A percentile compares a stretch with the other conserved stretches of the same genome.
Evolutionary conservation across 177 flowering plant genomes (phyloP).

Genomic region (Vitis hybrid): DNA sequence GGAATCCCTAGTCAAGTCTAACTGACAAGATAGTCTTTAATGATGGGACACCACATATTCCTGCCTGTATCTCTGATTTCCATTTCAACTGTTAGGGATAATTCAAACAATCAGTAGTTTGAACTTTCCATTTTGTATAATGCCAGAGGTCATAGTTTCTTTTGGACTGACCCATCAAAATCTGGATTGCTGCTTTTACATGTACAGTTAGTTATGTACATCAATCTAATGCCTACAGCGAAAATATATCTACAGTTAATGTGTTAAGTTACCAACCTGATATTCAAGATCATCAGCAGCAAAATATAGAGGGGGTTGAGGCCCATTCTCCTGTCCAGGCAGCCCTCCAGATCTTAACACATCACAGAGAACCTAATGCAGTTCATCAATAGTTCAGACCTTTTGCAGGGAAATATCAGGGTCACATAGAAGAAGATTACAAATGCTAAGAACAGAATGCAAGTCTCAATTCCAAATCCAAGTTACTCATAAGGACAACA

Average conservation of each 20-base stretch:
- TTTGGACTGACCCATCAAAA: not conserved
- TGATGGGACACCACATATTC: not conserved
- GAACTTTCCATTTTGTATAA: not conserved
- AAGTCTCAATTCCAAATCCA: too few relatives aligned
- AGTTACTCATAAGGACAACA: too few relatives aligned
- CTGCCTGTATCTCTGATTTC: not conserved
- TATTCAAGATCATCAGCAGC: slow-evolving; percentile 37
- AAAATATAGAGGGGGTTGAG: slow-evolving; percentile 33
- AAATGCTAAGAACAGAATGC: too few relatives aligned
- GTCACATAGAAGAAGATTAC: not conserved
- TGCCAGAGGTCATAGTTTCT: not conserved
- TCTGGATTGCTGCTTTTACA: not conserved
- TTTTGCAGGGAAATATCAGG: not conserved
- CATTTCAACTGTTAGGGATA: not conserved
- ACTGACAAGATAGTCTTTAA: not conserved
- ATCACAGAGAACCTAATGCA: slow-evolving; percentile 30
- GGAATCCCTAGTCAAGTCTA: not conserved
- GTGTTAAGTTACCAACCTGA: slow-evolving; percentile 15
- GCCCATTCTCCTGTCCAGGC: slow-evolving; percentile 19
- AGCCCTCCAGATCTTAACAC: slow-evolving; percentile 29
- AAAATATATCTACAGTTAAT: not conserved
- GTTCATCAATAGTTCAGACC: slow-evolving; percentile 5
- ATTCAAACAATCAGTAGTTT: not conserved
- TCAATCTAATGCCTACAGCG: not conserved
- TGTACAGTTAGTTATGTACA: not conserved